These are phyloP conservation scores for Dioscorea cayenensis DNA, from an alignment of 116 monocot species.

Conservation along the genomic window DNA sequence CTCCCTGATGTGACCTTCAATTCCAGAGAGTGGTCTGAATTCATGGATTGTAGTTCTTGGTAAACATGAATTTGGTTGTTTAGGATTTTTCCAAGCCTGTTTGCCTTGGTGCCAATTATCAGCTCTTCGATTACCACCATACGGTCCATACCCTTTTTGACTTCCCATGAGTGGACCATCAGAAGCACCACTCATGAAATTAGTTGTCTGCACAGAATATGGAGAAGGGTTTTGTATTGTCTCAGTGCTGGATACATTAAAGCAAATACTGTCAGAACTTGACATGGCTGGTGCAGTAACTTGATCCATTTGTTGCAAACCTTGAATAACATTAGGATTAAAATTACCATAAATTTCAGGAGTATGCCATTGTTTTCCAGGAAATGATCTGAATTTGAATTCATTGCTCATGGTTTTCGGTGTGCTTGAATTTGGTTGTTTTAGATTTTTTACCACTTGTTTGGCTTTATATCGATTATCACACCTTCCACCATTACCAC, in stretches of 20 bases:
- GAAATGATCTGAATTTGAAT: neutral
- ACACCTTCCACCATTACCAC: conserved; percentile 20
- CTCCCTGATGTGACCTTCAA: conserved; percentile 9
- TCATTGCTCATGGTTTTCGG: conserved; percentile 9
- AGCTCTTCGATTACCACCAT: conserved; percentile 19
- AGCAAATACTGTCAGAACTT: neutral
- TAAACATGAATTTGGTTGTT: conserved; percentile 7
- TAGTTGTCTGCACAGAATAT: conserved; percentile 3
- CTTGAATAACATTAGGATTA: neutral
- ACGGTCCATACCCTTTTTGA: conserved; percentile 8
- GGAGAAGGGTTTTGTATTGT: neutral
- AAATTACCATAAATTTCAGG: conserved; percentile 8
- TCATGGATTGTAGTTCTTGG: conserved; percentile 18
- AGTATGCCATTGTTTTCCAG: conserved; percentile 14
- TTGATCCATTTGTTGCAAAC: conserved; percentile 11
- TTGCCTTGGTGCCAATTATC: conserved; percentile 28
- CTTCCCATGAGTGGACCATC: neutral
- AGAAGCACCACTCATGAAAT: neutral
- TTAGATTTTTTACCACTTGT: conserved; percentile 11
- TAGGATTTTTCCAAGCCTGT: conserved; percentile 11
- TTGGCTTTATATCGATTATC: conserved; percentile 28
- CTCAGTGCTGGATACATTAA: neutral
- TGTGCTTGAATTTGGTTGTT: conserved; percentile 13
- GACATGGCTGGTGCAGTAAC: neutral
- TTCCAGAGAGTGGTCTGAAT: conserved; percentile 6